Evolutionary conservation across 805 yeast species (phyloP), one percentile per base, ranked within the genome.

Genomic region (Candida golubevii): DNA sequence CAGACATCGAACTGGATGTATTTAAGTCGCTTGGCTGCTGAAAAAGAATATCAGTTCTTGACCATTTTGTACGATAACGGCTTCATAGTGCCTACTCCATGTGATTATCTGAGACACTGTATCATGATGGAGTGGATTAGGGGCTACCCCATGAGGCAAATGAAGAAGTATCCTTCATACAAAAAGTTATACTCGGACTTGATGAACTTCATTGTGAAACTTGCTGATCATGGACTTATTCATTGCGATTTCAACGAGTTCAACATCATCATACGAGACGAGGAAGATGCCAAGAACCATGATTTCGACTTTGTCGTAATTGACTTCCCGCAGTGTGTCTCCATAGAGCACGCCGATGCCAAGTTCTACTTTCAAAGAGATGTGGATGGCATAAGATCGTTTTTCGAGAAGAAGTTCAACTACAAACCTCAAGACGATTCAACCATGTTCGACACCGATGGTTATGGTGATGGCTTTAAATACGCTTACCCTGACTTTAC

Each of bases 211-310:
- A 83, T 86, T 15, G 95, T 90, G 11, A 77, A 80, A 49, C 69
- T 93, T 42, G 99, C 86, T 6, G 83, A 85, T 57, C 79, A 83
- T 54, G 99, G 99, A 1, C 73, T 93, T 44, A 89, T 93, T 42
- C 99, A 93, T 66, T 91, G 99, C 74, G 99, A 93, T 71, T 93
- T 83, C 70, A 93, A 93, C 64, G 99, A 93, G 67, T 93, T 93
- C 66, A 93, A 93, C 63, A 88, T 93, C 54, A 88, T 93, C 78
- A 82, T 88, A 28, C 73, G 85, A 34, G 85, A 85, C 50, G 72
- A 78, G 29, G 78, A 77, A 36, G 77, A 73, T 14, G 66, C 68
- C 13, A 71, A 62, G 34, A 59, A 72, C 14, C 68, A 66, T 45
- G 87, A 82, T 44, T 66, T 69, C 35, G 93, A 87, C 39, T 88